A percentile compares a stretch with the other conserved stretches of the same genome.
These are phyloP conservation scores for Candida smagusa DNA, from an alignment of 1,139 yeast species.

Conservation along the genomic window DNA sequence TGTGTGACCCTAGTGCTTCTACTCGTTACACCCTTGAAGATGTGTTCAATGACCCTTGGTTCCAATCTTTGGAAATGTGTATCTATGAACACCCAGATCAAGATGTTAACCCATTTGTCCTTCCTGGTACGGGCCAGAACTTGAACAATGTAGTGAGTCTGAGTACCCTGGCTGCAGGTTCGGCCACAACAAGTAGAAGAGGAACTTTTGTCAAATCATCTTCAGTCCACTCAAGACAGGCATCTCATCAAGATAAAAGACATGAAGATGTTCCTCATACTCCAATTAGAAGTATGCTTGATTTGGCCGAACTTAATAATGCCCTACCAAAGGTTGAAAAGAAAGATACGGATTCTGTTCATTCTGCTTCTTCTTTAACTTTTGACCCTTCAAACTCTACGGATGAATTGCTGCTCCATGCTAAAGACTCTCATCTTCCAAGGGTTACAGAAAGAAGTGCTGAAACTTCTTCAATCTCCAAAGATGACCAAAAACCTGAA, in stretches of 20 bases:
- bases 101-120: conserved; percentile 37
- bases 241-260: conserved; percentile 7
- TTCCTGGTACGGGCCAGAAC: conserved; percentile 22
- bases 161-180: conserved; percentile 16
- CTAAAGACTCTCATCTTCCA: not conserved
- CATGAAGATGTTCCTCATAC: conserved; percentile 23
- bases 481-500: not conserved
- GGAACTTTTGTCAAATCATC: conserved; percentile 22
- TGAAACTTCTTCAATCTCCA: not conserved
- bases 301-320: conserved; percentile 18
- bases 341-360: conserved; percentile 20
- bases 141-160: conserved; percentile 8
- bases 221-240: conserved; percentile 7
- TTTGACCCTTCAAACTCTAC: conserved; percentile 2
- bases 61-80: conserved; percentile 58
- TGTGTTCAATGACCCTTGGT: conserved; percentile 65
- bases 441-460: not conserved
- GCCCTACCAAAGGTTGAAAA: conserved; percentile 1
- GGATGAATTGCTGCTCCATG: not conserved
- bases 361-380: conserved; percentile 28
- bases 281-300: conserved; percentile 41
- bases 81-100: conserved; percentile 52
- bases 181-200: conserved; percentile 27
- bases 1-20: conserved; percentile 59
- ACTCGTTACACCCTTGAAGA: conserved; percentile 54